Base-by-base conservation (phyloP, 169 alveolate species). In the Cardiosporidium cionae region DNA sequence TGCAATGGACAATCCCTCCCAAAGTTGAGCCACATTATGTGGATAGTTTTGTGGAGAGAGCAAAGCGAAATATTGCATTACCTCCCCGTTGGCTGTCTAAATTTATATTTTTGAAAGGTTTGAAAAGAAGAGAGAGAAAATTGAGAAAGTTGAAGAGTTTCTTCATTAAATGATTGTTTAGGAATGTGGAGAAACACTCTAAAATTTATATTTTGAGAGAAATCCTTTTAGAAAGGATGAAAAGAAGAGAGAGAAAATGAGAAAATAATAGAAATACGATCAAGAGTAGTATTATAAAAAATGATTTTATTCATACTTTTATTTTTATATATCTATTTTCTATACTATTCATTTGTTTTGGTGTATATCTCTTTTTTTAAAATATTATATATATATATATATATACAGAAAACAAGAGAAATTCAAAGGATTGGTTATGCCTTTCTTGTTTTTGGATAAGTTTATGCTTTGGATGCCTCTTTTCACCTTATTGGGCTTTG, bases 1-100 rank as follows among this genome's bases (percentile, higher is more conserved):
- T 54, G 1, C 9, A 32, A 5, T 75, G 82, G 82, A 65, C 68
- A 1, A 65, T 75, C 4, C 82, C 82, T 3, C 36, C 62, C 5
- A 32, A 36, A n/a, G 75, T 73, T 0, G 82, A 75, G 35, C 82
- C 82, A 2, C 82, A 75, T 28, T 75, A 54, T 53, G 23, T 75
- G 2, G 76, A 75, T 33, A 6, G 69, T 0, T 75, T 75, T 64
- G 27, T 54, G 0, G 33, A 4, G 23, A 29, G 82, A 23, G 64
- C 75, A 53, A 67, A 32, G 25, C 32, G 32, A 3, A 34, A 34
- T 32, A 4, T 69, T 6, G 4, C 1, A 0, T 9, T n/a, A 34
- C 54, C 52, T 9, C 82, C 82, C 16, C 52, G 82, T 3, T 75
- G 82, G 82, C 33, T 25, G 3, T 29, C 58, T 16, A 44, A 44